Base-by-base conservation (phyloP, 345 rosid genomes). In the Turritis glabra region DNA sequence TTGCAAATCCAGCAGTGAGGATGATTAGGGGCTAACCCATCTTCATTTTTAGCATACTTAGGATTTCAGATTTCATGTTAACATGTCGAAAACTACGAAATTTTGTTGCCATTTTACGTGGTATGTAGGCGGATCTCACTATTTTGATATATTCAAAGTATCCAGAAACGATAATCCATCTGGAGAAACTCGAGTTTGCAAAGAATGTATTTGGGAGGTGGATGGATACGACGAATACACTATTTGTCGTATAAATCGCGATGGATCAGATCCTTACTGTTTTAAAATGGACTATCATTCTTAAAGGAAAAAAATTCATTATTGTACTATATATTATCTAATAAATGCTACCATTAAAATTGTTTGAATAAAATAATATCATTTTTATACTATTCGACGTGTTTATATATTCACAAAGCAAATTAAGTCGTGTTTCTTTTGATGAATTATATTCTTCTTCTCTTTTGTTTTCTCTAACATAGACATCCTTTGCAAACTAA, bases 151-250 rank as follows among this genome's bases (percentile, higher is more conserved):
- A 52, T 52, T 30, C 18, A 57, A 3, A 18, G 43, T 33, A 10
- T 32, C 41, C 0, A 32, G 63, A 32, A 43, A 57, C 26, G 62
- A 57, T 57, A 33, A 2, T 10, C 27, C 27, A 32, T 18, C 9
- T 18, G 44, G 38, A 55, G 3, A 1, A 3, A 1, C 1, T n/a
- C 25, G 14, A n/a, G 5, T 56, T 5, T 56, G 62, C 17, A 17
- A 17, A 17, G 62, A 56, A 56, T 30, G 62, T 17, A 2, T 54
- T 27, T 54, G 60, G 60, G 22, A 55, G 0, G 13, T 55, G 21
- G 10, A 9, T 3, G 6, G 0, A 3, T 0, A 4, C 8, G 3
- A 22, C 3, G 8, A 22, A 1, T 10, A 3, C 19, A 0, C 1
- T 26, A 53, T 53, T 29, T 53, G 35, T 53, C 51, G 51, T 17